phyloP scores from a whole-genome alignment of 2,329 filamentous ascomycete genomes.

The Clarireedia homoeocarpa region DNA sequence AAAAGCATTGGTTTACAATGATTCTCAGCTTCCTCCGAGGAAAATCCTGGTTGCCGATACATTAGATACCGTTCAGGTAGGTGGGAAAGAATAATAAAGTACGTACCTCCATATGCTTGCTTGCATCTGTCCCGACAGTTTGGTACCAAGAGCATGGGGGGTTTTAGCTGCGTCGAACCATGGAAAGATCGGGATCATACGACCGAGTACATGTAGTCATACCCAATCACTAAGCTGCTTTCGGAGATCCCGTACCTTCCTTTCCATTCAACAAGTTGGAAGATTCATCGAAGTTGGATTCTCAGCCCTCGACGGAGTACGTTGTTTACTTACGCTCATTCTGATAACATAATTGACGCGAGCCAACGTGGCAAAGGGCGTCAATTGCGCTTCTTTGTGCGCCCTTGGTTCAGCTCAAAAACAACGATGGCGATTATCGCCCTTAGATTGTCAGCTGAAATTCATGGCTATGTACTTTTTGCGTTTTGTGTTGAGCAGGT shows the following conservation, averaged over 20 bases:
- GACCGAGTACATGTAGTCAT: neutral
- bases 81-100: no score
- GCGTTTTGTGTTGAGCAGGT: neutral
- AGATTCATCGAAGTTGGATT: neutral
- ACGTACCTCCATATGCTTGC: neutral
- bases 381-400: constrained; percentile 7
- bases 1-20: no score
- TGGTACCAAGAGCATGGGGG: neutral
- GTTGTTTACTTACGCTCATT: neutral
- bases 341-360: constrained; percentile 1
- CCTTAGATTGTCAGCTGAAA: neutral
- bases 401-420: neutral
- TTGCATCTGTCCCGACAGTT: constrained; percentile 1
- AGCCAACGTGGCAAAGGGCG: constrained; percentile 1
- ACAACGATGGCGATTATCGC: neutral
- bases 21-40: no score
- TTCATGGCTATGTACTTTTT: neutral
- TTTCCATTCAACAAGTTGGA: neutral
- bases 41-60: no score
- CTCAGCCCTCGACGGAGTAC: neutral
- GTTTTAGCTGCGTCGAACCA: neutral
- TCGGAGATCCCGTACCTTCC: neutral
- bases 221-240: neutral
- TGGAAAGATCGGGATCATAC: neutral
- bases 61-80: no score